These are phyloP conservation scores for Solanum pinnatisectum DNA, from an alignment of 257 asterid species.

Conservation along the genomic window DNA sequence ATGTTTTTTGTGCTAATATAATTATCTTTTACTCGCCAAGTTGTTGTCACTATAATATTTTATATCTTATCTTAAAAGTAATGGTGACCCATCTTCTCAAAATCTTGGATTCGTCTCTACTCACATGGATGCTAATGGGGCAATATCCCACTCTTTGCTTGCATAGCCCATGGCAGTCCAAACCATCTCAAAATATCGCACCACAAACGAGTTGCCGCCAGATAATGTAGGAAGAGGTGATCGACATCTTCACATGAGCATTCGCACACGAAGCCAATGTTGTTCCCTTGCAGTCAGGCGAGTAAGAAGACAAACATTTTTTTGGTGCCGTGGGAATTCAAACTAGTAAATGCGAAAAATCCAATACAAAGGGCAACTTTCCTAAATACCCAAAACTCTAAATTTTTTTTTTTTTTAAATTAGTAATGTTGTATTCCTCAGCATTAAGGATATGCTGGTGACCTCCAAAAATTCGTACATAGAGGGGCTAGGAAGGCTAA, in stretches of 20 bases:
- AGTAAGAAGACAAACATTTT: background rate
- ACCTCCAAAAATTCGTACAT: no score
- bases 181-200: background rate
- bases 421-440: no score
- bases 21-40: background rate
- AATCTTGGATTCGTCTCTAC: background rate
- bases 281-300: background rate
- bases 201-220: background rate
- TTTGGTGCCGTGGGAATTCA: background rate
- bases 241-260: background rate
- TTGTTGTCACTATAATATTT: background rate
- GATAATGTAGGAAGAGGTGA: background rate
- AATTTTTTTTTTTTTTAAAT: background rate
- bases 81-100: background rate
- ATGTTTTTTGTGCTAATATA: background rate
- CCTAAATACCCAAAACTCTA: background rate
- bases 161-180: background rate
- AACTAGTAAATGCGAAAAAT: background rate
- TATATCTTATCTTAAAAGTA: background rate
- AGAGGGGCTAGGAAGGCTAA: no score
- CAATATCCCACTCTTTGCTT: background rate
- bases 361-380: background rate
- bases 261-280: background rate
- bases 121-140: background rate
- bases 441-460: background rate